Evolutionary conservation across 2,329 filamentous ascomycete genomes (phyloP).

Genomic region (Apiospora marii): DNA sequence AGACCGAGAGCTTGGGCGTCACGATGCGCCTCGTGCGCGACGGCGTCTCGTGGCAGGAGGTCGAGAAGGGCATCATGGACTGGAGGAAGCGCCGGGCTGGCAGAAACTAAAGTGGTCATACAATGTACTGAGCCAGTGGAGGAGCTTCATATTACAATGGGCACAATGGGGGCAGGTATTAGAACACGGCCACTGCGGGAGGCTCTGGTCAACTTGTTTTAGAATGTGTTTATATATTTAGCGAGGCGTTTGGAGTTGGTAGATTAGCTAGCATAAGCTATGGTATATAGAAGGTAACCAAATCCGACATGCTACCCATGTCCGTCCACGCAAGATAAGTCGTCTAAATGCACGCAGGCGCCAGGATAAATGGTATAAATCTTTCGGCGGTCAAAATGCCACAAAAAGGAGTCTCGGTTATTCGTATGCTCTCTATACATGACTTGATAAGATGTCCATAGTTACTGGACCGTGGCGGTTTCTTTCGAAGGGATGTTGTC

Average conservation of each 20-base stretch:
- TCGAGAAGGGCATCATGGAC: constrained; percentile 79
- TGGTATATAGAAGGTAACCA: constrained; percentile 5
- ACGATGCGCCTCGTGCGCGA: constrained; percentile 85
- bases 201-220: not conserved
- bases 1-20: constrained; percentile 81
- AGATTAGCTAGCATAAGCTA: constrained; percentile 16
- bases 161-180: not conserved
- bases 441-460: not conserved
- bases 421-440: not conserved
- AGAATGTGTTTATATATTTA: not conserved
- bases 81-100: constrained; percentile 75
- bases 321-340: not conserved
- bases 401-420: not conserved
- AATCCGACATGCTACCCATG: not conserved
- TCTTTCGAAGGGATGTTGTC: constrained; percentile 29
- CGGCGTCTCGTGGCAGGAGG: constrained; percentile 77
- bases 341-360: not conserved
- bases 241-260: constrained; percentile 17
- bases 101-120: not conserved
- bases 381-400: not conserved
- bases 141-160: no score
- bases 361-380: constrained; percentile 1
- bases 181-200: not conserved
- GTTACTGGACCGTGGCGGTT: constrained; percentile 13
- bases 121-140: not conserved